These are phyloP conservation scores for Kandelia obovata DNA, from an alignment of 345 rosid species.

Conservation along the genomic window DNA sequence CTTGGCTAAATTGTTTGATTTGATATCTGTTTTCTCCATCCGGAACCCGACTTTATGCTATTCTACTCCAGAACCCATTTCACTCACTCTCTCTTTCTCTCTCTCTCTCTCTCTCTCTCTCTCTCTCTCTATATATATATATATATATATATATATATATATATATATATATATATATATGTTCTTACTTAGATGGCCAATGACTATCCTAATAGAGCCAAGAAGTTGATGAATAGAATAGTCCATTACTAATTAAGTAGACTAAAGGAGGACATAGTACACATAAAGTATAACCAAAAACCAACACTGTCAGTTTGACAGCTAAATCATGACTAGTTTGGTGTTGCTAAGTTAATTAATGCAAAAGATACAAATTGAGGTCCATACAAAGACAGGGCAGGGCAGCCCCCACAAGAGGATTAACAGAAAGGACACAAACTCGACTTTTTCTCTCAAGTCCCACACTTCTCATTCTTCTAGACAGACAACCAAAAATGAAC, in stretches of 20 bases:
- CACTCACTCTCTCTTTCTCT: too few species aligned
- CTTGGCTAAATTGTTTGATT: too few species aligned
- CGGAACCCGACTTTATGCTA: background rate
- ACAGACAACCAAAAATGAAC: too few species aligned
- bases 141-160: too few species aligned
- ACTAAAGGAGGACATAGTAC: background rate
- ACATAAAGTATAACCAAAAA: background rate
- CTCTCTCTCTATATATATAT: too few species aligned
- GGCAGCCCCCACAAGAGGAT: background rate
- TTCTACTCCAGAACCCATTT: too few species aligned
- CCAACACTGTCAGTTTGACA: background rate
- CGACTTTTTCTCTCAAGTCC: background rate
- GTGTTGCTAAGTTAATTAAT: slow-evolving; percentile 10
- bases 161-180: too few species aligned
- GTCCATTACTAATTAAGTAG: too few species aligned
- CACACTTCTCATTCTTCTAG: background rate
- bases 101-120: too few species aligned
- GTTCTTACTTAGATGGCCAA: too few species aligned
- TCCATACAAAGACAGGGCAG: background rate
- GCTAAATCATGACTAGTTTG: background rate
- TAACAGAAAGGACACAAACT: background rate
- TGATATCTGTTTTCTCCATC: background rate
- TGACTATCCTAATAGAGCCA: background rate
- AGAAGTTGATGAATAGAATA: background rate
- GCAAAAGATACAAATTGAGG: background rate